These are phyloP conservation scores for Nitzschia putrida DNA, from an alignment of 108 stramenopile species.

Conservation along the genomic window DNA sequence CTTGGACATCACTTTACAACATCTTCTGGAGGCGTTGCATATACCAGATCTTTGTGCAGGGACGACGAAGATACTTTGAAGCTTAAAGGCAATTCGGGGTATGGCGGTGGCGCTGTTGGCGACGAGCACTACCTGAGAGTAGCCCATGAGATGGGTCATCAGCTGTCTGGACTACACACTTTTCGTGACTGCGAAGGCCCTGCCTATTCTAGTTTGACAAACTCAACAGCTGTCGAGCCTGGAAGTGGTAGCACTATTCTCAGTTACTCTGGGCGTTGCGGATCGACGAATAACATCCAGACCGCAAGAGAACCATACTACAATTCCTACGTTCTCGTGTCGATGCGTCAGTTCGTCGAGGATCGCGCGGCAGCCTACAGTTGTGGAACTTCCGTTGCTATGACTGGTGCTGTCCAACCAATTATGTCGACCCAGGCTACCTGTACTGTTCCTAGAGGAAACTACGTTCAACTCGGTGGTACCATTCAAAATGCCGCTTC, in stretches of 20 bases:
- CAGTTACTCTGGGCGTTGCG: conserved; percentile 3
- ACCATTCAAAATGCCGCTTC: neutral
- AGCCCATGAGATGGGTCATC: conserved; percentile 10
- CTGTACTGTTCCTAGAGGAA: conserved; percentile 12
- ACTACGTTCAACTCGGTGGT: conserved; percentile 10
- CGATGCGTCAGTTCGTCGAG: neutral
- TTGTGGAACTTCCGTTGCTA: neutral
- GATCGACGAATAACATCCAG: neutral
- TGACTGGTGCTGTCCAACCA: conserved; percentile 1
- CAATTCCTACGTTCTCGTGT: conserved; percentile 4
- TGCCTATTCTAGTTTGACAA: neutral
- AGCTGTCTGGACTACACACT: neutral
- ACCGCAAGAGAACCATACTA: neutral
- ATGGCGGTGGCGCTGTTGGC: neutral
- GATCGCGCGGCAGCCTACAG: neutral
- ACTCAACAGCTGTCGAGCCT: conserved; percentile 3
- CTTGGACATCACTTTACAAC: conserved; percentile 12
- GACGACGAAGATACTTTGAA: neutral
- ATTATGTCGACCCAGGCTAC: neutral
- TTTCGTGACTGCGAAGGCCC: conserved; percentile 13
- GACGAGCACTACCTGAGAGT: conserved; percentile 2
- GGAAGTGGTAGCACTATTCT: conserved; percentile 11
- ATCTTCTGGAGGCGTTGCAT: neutral
- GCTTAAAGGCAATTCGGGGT: conserved; percentile 5
- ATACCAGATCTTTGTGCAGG: neutral